These are phyloP conservation scores for Prunus mongolica DNA, from an alignment of 306 rosid genomes.

Conservation along the genomic window DNA sequence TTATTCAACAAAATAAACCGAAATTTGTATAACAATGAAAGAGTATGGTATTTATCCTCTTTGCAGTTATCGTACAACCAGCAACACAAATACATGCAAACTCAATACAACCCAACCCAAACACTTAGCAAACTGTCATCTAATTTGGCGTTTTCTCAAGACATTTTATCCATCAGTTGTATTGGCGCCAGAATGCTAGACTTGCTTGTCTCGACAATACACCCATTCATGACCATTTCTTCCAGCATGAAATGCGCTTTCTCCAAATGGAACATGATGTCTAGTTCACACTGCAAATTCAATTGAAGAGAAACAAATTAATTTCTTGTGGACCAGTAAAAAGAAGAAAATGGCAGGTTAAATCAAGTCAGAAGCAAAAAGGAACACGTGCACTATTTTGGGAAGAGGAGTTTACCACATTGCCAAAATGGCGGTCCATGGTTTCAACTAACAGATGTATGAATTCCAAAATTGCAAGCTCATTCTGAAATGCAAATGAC, in stretches of 20 bases:
- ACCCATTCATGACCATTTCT: slow-evolving; percentile 97
- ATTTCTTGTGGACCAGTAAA: background rate
- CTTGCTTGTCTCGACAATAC: slow-evolving; percentile 83
- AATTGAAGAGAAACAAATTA: background rate
- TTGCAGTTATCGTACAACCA: background rate
- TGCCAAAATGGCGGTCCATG: slow-evolving; percentile 97
- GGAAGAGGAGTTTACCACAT: slow-evolving; percentile 56
- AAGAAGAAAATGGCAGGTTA: background rate
- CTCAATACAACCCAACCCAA: background rate
- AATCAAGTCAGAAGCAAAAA: slow-evolving; percentile 1
- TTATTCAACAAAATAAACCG: background rate
- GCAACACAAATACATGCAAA: background rate
- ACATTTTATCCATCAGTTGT: slow-evolving; percentile 85
- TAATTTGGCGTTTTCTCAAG: slow-evolving; percentile 24
- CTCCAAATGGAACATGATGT: slow-evolving; percentile 96
- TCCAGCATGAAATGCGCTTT: slow-evolving; percentile 97
- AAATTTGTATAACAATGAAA: background rate
- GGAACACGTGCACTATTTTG: background rate
- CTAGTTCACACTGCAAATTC: slow-evolving; percentile 85
- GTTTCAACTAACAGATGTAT: slow-evolving; percentile 93
- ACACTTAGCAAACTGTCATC: background rate
- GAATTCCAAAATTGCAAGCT: slow-evolving; percentile 89
- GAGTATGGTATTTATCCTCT: background rate
- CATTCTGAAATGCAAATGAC: slow-evolving; percentile 58
- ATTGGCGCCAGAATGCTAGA: slow-evolving; percentile 78